These are phyloP conservation scores for Prunus mongolica DNA, from an alignment of 306 rosid species.

Conservation along the genomic window DNA sequence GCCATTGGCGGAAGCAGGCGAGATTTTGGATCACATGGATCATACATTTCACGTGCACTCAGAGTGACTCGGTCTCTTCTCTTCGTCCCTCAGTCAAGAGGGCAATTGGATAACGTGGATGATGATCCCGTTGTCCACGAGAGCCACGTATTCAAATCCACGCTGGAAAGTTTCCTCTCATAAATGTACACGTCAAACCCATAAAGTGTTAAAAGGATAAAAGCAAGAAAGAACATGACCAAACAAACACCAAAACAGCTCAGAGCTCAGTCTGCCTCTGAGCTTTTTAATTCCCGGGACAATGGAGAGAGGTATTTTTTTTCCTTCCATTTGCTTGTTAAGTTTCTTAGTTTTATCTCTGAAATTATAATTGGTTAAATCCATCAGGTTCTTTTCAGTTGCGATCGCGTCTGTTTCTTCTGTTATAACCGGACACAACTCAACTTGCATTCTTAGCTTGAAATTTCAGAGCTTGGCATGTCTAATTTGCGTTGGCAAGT, in stretches of 20 bases:
- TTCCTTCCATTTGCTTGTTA: neutral
- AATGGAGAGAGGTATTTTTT: neutral
- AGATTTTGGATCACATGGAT: constrained; percentile 1
- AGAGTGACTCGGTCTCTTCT: neutral
- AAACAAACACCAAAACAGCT: constrained; percentile 7
- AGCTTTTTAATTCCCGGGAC: neutral
- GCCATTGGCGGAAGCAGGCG: constrained; percentile 7
- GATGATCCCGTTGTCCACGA: constrained; percentile 34
- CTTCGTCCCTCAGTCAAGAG: neutral
- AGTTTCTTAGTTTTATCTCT: neutral
- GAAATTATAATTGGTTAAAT: neutral
- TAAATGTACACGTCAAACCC: constrained; percentile 52
- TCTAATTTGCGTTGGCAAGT: too few relatives aligned
- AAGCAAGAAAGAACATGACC: neutral
- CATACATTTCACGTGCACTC: constrained; percentile 7
- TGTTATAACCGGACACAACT: too few relatives aligned
- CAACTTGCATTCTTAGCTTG: too few relatives aligned
- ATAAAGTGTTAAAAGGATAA: constrained; percentile 13
- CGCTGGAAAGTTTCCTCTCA: constrained; percentile 66
- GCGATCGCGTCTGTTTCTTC: too few relatives aligned
- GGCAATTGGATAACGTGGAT: constrained; percentile 43
- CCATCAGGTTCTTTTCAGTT: too few relatives aligned
- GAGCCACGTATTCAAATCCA: constrained; percentile 56
- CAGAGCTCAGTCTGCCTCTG: neutral
- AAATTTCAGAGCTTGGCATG: too few relatives aligned